A percentile compares a stretch with the other conserved stretches of the same genome.
Conservation (phyloP, 202 grass and related monocot genomes). For the Hordeum pubiflorum region DNA sequence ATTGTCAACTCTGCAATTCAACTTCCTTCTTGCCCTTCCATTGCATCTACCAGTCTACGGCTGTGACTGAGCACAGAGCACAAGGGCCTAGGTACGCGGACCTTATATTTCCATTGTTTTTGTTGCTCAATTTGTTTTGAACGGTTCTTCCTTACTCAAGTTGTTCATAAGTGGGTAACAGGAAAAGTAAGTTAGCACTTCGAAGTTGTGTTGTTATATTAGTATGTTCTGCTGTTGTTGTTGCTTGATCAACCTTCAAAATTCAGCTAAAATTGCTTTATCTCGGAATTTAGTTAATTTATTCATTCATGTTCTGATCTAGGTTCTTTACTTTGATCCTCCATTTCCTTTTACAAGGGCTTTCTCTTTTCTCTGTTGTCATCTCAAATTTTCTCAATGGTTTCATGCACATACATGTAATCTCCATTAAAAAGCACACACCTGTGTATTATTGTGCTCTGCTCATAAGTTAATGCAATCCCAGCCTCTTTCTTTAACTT, state of each 20-base stretch:
- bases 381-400: not conserved
- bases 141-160: not conserved
- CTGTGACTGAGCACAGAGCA: constrained; percentile 1
- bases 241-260: constrained; percentile 1
- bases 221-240: not conserved
- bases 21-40: not conserved
- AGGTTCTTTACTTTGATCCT: not conserved
- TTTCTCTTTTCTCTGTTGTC: not conserved
- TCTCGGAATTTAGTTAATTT: not conserved
- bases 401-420: not conserved
- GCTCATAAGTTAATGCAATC: not conserved
- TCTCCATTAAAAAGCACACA: not conserved
- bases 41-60: constrained; percentile 18
- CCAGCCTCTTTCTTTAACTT: not conserved
- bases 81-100: not conserved
- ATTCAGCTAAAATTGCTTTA: not conserved
- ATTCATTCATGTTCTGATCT: not conserved
- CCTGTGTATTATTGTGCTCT: not conserved
- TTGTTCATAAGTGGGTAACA: not conserved
- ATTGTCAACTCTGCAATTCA: not conserved
- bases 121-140: not conserved
- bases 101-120: not conserved
- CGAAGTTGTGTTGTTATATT: not conserved
- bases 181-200: not conserved
- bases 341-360: not conserved